Conservation (phyloP, 2,329 filamentous ascomycete species). For the Cordyceps fumosorosea region DNA sequence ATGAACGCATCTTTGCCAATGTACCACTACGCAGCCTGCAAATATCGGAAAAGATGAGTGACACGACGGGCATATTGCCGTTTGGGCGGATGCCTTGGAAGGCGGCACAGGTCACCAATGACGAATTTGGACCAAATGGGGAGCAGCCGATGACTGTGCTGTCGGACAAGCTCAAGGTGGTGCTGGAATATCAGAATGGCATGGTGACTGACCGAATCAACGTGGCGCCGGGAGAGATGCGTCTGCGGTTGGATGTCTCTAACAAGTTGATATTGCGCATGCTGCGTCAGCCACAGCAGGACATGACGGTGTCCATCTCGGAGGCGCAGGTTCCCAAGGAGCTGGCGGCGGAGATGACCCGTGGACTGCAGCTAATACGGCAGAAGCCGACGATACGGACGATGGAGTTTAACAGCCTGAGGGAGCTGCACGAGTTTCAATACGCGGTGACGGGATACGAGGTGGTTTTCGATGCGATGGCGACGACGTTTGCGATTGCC, state of each 20-base stretch:
- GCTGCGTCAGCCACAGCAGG: constrained; percentile 65
- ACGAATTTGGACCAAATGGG: constrained; percentile 53
- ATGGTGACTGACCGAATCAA: constrained; percentile 81
- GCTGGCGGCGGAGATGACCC: constrained; percentile 53
- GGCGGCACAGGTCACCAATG: constrained; percentile 64
- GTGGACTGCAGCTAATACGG: constrained; percentile 55
- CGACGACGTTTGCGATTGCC: constrained; percentile 71
- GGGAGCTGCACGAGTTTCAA: constrained; percentile 73
- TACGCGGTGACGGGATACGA: constrained; percentile 71
- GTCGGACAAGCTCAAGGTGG: constrained; percentile 67
- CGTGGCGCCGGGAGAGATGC: constrained; percentile 66
- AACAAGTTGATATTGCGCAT: constrained; percentile 58
- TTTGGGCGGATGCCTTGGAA: constrained; percentile 57
- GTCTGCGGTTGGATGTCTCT: constrained; percentile 57
- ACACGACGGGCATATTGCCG: constrained; percentile 41
- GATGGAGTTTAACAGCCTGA: constrained; percentile 58
- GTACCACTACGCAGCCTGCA: constrained; percentile 59
- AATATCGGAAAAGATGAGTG: constrained; percentile 49
- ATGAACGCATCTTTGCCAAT: constrained; percentile 66
- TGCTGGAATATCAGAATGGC: constrained; percentile 69
- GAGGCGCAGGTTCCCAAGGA: constrained; percentile 59
- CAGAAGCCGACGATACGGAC: constrained; percentile 61
- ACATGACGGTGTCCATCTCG: constrained; percentile 69
- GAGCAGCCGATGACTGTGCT: constrained; percentile 62
- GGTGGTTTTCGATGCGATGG: constrained; percentile 68